phyloP scores from a whole-genome alignment of 2,329 filamentous ascomycete species.

The Alternaria solani region DNA sequence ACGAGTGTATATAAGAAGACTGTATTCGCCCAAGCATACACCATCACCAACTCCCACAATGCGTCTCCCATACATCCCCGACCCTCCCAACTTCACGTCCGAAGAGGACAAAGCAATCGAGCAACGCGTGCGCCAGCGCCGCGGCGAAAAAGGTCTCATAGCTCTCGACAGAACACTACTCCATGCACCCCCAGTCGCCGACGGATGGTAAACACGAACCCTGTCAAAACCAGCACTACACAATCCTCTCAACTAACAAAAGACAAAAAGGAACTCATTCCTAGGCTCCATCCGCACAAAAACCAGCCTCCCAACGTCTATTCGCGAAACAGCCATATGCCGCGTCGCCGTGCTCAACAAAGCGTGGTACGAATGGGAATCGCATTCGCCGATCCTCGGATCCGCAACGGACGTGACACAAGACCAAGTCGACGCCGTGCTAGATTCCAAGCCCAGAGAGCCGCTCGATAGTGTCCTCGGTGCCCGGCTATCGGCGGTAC shows the following conservation, averaged over 20 bases:
- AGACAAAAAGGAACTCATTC: slow-evolving; percentile 58
- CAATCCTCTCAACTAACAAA: not conserved
- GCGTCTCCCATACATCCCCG: slow-evolving; percentile 63
- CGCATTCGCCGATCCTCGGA: slow-evolving; percentile 73
- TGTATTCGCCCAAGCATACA: too few relatives aligned
- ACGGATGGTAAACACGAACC: slow-evolving; percentile 57
- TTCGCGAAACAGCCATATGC: slow-evolving; percentile 82
- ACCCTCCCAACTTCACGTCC: slow-evolving; percentile 58
- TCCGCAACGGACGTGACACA: slow-evolving; percentile 64
- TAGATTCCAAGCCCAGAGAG: slow-evolving; percentile 28
- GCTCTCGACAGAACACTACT: slow-evolving; percentile 63
- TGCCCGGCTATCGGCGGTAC: slow-evolving; percentile 70
- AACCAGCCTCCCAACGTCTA: slow-evolving; percentile 58
- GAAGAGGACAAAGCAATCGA: slow-evolving; percentile 61
- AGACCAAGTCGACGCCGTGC: slow-evolving; percentile 45
- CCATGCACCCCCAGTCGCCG: slow-evolving; percentile 63
- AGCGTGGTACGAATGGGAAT: slow-evolving; percentile 86
- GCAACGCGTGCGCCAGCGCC: slow-evolving; percentile 59
- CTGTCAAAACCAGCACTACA: too few relatives aligned
- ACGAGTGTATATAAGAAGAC: not conserved
- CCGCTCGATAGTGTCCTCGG: slow-evolving; percentile 51
- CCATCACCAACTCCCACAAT: slow-evolving; percentile 44
- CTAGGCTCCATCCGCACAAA: slow-evolving; percentile 63
- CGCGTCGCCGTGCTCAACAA: slow-evolving; percentile 80
- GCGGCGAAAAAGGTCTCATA: slow-evolving; percentile 60